Percentiles rank a stretch among this genome's conserved stretches.
Conservation (phyloP, 2,329 filamentous ascomycete genomes). For the Pochonia chlamydosporia region DNA sequence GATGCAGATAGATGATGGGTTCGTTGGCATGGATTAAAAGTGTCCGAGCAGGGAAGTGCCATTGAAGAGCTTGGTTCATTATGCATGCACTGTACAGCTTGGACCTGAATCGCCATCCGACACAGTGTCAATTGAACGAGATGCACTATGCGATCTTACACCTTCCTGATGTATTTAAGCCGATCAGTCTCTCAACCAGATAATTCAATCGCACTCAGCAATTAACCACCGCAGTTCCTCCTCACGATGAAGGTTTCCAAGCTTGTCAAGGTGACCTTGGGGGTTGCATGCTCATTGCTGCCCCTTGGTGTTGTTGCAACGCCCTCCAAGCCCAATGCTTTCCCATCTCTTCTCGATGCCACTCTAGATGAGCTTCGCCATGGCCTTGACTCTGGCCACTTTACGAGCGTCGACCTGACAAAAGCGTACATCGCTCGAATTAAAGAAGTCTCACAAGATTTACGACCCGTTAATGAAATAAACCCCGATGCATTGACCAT, state of each 20-base stretch:
- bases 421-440: conserved; percentile 23
- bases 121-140: too few species aligned
- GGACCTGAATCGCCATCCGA: too few species aligned
- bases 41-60: too few species aligned
- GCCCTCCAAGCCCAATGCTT: neutral
- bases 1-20: too few species aligned
- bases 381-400: conserved; percentile 16
- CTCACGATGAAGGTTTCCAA: neutral
- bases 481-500: conserved; percentile 33
- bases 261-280: neutral
- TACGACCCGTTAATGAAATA: conserved; percentile 28
- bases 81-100: too few species aligned
- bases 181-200: too few species aligned
- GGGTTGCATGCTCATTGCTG: neutral
- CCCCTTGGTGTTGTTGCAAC: neutral
- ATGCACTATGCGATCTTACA: too few species aligned
- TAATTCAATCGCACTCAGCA: too few species aligned
- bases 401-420: conserved; percentile 32
- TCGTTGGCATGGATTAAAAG: too few species aligned
- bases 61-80: too few species aligned
- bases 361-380: conserved; percentile 15
- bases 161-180: too few species aligned
- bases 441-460: conserved; percentile 15
- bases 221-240: neutral
- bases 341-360: conserved; percentile 14